Evolutionary conservation across 2,329 filamentous ascomycete species (phyloP).

Genomic region (Colletotrichum sansevieriae): DNA sequence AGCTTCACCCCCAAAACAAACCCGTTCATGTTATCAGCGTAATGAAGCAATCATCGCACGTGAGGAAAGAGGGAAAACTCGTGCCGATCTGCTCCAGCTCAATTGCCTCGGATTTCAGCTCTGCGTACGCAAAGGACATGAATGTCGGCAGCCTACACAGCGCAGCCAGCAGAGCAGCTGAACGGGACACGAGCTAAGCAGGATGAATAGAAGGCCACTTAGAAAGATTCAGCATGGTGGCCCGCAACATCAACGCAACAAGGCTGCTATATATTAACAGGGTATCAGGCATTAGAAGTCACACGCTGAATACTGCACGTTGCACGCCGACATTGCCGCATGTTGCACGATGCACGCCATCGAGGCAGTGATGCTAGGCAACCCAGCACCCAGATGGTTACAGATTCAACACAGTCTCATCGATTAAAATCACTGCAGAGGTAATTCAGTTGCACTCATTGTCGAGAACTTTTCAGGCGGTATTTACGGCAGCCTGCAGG

Average conservation of each 20-base stretch:
- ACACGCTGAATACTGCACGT: background rate
- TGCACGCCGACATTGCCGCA: background rate
- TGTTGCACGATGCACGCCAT: background rate
- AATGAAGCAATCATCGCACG: background rate
- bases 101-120: background rate
- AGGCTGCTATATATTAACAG: background rate
- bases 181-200: background rate
- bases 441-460: background rate
- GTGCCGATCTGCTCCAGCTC: background rate
- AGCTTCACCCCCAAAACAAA: conserved; percentile 4
- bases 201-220: background rate
- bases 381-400: background rate
- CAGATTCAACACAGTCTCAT: no score
- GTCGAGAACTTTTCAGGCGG: no score
- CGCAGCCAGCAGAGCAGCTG: background rate
- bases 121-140: no score
- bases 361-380: conserved; percentile 1
- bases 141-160: background rate
- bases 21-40: background rate
- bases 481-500: no score
- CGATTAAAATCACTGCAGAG: background rate
- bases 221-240: background rate
- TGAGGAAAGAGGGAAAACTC: conserved; percentile 1
- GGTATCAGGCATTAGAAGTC: background rate
- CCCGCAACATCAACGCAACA: background rate